Conservation (phyloP, 2,329 filamentous ascomycete genomes). For the Aspergillus piperis region DNA sequence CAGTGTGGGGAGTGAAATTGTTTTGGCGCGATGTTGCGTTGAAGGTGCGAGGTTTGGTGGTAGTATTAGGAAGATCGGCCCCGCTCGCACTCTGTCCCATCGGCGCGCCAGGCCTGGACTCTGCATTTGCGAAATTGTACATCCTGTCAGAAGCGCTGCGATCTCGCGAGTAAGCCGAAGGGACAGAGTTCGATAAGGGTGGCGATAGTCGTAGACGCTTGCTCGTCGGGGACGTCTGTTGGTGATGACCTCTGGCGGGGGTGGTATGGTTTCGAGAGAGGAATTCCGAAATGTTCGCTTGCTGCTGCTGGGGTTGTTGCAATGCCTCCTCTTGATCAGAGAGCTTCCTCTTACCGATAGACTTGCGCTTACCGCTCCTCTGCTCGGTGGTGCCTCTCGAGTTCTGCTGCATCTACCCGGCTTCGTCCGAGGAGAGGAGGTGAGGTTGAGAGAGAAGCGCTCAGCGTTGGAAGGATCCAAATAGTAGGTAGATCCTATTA, state of each 20-base stretch:
- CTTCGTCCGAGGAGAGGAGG: constrained; percentile 28
- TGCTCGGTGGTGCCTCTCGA: constrained; percentile 40
- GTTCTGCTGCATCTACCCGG: constrained; percentile 48
- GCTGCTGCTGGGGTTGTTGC: constrained; percentile 34
- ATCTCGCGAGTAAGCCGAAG: constrained; percentile 16
- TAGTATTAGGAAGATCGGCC: constrained; percentile 31
- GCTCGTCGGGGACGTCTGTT: constrained; percentile 34
- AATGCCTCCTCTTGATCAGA: constrained; percentile 36
- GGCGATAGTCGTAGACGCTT: constrained; percentile 45
- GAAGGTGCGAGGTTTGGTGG: constrained; percentile 27
- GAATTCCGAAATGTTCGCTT: constrained; percentile 49
- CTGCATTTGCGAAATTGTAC: constrained; percentile 54
- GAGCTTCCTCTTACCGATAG: constrained; percentile 45
- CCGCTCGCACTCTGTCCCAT: constrained; percentile 49
- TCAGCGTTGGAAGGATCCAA: constrained; percentile 25
- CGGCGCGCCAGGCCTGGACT: constrained; percentile 38
- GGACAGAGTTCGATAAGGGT: constrained; percentile 22
- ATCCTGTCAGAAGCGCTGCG: constrained; percentile 48
- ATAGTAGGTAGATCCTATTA: constrained; percentile 11
- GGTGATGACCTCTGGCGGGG: constrained; percentile 22
- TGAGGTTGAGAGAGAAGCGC: constrained; percentile 18
- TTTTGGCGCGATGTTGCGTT: constrained; percentile 39
- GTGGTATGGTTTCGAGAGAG: constrained; percentile 39
- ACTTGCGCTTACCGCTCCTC: constrained; percentile 47
- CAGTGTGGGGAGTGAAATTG: constrained; percentile 70